A percentile compares a stretch with the other conserved stretches of the same genome.
These are phyloP conservation scores for Melanomma pulvis-pyrius DNA, from an alignment of 495 filamentous ascomycete genomes.

Conservation along the genomic window DNA sequence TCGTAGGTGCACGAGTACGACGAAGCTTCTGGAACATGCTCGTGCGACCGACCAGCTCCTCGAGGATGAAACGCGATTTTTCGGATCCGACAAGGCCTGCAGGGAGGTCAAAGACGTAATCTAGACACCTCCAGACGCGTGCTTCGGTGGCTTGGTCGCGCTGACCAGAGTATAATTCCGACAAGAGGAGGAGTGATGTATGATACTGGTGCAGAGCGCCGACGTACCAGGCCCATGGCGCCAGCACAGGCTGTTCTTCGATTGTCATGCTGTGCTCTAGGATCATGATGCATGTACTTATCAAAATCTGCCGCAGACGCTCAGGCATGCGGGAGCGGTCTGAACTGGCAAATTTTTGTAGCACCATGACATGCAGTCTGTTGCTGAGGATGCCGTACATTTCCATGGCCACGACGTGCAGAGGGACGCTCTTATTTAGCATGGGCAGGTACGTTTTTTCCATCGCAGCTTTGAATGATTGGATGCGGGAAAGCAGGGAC, in stretches of 20 bases:
- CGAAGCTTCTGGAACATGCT: slow-evolving; percentile 46
- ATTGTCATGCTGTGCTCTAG: slow-evolving; percentile 64
- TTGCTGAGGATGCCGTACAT: slow-evolving; percentile 65
- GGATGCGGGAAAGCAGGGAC: slow-evolving; percentile 61
- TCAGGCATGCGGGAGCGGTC: slow-evolving; percentile 57
- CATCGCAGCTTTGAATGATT: slow-evolving; percentile 62
- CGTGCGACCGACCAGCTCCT: slow-evolving; percentile 47
- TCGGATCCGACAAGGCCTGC: slow-evolving; percentile 47
- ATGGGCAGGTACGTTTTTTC: slow-evolving; percentile 61
- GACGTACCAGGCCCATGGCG: slow-evolving; percentile 51
- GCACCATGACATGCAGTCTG: slow-evolving; percentile 64
- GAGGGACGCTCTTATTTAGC: slow-evolving; percentile 58
- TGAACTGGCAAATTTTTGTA: slow-evolving; percentile 59
- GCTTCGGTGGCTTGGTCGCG: slow-evolving; percentile 55
- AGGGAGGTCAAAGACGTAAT: slow-evolving; percentile 69
- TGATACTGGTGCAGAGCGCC: slow-evolving; percentile 55
- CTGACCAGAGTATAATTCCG: slow-evolving; percentile 56
- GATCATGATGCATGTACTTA: slow-evolving; percentile 55
- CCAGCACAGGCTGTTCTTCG: slow-evolving; percentile 58
- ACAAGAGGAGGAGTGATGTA: slow-evolving; percentile 50
- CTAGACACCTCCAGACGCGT: slow-evolving; percentile 69
- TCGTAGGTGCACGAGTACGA: slow-evolving; percentile 44
- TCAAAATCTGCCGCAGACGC: slow-evolving; percentile 52
- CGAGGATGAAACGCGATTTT: slow-evolving; percentile 50
- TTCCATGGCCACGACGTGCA: slow-evolving; percentile 61